Conservation (phyloP, 2,329 filamentous ascomycete genomes). For the Talaromyces sp. region DNA sequence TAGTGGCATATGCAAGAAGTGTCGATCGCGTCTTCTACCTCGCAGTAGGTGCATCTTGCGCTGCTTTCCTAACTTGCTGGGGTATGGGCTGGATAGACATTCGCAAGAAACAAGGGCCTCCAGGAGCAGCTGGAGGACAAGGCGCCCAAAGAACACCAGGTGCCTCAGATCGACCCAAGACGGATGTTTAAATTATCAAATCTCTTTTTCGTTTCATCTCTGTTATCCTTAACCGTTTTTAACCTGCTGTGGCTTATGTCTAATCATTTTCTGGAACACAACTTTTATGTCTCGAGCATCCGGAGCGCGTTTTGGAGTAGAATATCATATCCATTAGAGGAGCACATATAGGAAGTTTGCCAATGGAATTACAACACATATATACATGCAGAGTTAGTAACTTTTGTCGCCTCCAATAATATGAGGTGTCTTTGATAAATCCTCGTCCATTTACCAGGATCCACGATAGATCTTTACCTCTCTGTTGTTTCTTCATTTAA, state of each 20-base stretch:
- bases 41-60: conserved; percentile 15
- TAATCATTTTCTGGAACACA: not conserved
- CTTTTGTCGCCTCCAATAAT: too few relatives aligned
- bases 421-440: too few relatives aligned
- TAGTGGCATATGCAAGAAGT: conserved; percentile 29
- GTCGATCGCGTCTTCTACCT: conserved; percentile 22
- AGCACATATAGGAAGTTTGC: too few relatives aligned
- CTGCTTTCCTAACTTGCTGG: conserved; percentile 17
- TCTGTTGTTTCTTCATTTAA: too few relatives aligned
- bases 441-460: too few relatives aligned
- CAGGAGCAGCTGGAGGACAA: not conserved
- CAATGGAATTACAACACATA: too few relatives aligned
- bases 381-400: too few relatives aligned
- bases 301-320: not conserved
- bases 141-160: not conserved
- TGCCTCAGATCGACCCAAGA: not conserved
- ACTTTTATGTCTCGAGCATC: not conserved
- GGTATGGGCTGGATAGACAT: conserved; percentile 22
- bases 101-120: conserved; percentile 13
- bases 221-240: too few relatives aligned
- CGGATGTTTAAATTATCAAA: not conserved
- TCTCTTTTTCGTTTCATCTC: not conserved
- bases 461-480: too few relatives aligned
- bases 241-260: too few relatives aligned
- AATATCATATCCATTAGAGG: too few relatives aligned